Percentiles rank a stretch among this genome's conserved stretches.
Conservation (phyloP, 345 rosid species). For the Aethionema arabicum region DNA sequence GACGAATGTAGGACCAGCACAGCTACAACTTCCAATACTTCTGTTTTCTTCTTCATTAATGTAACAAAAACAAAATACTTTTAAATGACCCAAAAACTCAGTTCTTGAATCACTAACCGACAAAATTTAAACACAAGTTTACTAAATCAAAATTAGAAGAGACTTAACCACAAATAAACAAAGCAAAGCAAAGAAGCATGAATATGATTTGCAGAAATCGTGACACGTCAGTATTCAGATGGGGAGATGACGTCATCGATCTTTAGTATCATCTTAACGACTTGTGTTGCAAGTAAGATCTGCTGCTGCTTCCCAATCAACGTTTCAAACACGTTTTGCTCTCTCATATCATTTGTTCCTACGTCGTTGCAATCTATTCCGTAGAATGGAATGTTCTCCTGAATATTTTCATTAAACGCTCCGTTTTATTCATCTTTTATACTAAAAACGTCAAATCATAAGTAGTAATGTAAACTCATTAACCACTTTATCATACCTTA, state of each 20-base stretch:
- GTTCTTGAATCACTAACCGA: conserved; percentile 8
- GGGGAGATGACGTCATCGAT: conserved; percentile 96
- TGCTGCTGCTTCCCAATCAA: conserved; percentile 97
- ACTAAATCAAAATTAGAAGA: conserved; percentile 16
- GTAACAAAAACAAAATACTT: conserved; percentile 5
- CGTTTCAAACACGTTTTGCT: conserved; percentile 92
- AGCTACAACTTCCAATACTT: conserved; percentile 2
- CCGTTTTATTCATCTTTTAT: background rate
- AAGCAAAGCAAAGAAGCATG: background rate
- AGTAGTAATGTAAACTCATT: background rate
- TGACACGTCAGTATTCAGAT: conserved; percentile 57
- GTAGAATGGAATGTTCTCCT: conserved; percentile 78
- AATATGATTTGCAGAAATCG: no score
- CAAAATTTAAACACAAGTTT: background rate
- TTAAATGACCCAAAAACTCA: conserved; percentile 1
- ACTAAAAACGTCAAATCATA: background rate
- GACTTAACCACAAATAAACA: conserved; percentile 11
- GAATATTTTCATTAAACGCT: conserved; percentile 17
- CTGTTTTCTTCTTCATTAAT: conserved; percentile 1
- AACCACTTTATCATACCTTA: conserved; percentile 46
- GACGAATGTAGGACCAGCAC: conserved; percentile 5
- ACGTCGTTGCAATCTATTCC: conserved; percentile 95
- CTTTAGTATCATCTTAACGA: conserved; percentile 94
- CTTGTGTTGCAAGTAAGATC: conserved; percentile 95
- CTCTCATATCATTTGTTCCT: conserved; percentile 93